phyloP scores from a whole-genome alignment of 2,329 filamentous ascomycete genomes.

The Colletotrichum liriopes region DNA sequence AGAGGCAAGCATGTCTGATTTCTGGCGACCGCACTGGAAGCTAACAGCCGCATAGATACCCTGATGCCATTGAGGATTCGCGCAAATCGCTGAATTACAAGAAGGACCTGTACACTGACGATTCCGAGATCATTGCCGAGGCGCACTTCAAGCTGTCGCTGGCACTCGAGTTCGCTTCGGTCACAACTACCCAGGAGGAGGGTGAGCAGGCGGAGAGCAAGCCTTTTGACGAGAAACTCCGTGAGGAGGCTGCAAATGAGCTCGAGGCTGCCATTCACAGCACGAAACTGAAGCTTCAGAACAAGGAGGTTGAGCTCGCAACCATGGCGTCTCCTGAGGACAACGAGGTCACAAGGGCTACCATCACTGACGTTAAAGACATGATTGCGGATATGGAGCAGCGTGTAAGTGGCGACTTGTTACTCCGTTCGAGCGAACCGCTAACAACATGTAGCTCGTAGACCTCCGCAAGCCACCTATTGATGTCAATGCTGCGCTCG shows the following conservation, averaged over 20 bases:
- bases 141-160: constrained; percentile 97
- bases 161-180: constrained; percentile 92
- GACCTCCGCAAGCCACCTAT: constrained; percentile 78
- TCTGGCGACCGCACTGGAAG: background rate
- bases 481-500: constrained; percentile 70
- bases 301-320: constrained; percentile 77
- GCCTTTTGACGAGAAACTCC: constrained; percentile 77
- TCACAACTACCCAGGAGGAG: constrained; percentile 73
- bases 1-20: constrained; percentile 68
- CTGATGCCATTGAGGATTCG: constrained; percentile 88
- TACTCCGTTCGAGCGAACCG: background rate
- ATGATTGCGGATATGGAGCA: constrained; percentile 85
- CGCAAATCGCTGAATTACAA: constrained; percentile 85
- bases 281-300: constrained; percentile 79
- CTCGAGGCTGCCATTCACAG: constrained; percentile 82
- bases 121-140: constrained; percentile 90
- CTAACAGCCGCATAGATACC: constrained; percentile 69
- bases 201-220: constrained; percentile 61
- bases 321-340: constrained; percentile 76
- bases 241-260: constrained; percentile 79
- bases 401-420: constrained; percentile 65
- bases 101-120: constrained; percentile 81
- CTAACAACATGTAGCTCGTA: constrained; percentile 65
- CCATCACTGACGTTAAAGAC: constrained; percentile 82
- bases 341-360: constrained; percentile 73